Conservation (phyloP, 1,139 yeast species). For the Candida neerlandica region DNA sequence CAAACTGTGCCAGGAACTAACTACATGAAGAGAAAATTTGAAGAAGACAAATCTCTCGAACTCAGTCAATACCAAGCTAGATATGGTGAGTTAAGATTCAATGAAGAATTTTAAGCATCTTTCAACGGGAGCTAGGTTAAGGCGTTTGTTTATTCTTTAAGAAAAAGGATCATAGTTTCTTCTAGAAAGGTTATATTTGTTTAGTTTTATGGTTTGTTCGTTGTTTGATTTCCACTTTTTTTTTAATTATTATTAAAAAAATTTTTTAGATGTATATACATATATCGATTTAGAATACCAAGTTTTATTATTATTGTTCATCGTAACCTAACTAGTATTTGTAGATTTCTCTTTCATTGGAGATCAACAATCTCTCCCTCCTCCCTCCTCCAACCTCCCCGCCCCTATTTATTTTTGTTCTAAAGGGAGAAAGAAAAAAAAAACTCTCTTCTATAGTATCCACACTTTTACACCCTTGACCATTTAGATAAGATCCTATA, state of each 20-base stretch:
- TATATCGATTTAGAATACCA: background rate
- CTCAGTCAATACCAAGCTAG: constrained; percentile 23
- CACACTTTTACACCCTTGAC: background rate
- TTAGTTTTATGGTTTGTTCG: background rate
- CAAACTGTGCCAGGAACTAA: constrained; percentile 28
- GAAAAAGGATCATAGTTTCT: too few relatives aligned
- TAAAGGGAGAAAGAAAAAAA: background rate
- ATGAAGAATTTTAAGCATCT: constrained; percentile 45
- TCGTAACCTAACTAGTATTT: too few relatives aligned
- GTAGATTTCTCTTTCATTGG: background rate
- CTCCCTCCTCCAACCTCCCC: too few relatives aligned
- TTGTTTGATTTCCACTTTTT: background rate
- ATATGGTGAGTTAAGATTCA: constrained; percentile 48
- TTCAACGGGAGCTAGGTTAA: too few relatives aligned
- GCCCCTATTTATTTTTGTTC: background rate
- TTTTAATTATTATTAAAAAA: too few relatives aligned
- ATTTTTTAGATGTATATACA: background rate
- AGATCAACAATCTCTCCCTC: background rate
- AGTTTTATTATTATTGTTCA: too few relatives aligned
- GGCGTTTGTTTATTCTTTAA: too few relatives aligned
- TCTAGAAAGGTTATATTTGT: background rate
- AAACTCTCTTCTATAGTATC: background rate
- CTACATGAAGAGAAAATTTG: constrained; percentile 40
- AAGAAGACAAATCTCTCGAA: constrained; percentile 25
- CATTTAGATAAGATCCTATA: background rate